These are phyloP conservation scores for Xylaria sp. DNA, from an alignment of 2,329 filamentous ascomycete species.

Conservation along the genomic window DNA sequence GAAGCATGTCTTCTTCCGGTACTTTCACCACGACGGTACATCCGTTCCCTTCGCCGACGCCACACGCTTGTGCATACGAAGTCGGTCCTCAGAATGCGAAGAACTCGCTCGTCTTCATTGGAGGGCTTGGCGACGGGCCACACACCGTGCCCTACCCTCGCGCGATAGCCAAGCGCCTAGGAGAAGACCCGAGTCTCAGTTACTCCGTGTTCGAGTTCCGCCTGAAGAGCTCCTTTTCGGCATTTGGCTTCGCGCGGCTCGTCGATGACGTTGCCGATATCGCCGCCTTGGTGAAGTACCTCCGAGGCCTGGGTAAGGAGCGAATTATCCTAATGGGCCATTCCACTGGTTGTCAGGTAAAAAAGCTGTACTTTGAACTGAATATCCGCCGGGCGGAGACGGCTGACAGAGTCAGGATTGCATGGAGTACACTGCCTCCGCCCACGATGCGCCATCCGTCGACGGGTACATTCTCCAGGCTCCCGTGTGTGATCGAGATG, in stretches of 20 bases:
- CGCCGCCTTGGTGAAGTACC: conserved; percentile 63
- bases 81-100: conserved; percentile 54
- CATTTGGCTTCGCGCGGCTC: conserved; percentile 63
- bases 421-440: conserved; percentile 63
- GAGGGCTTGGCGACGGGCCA: conserved; percentile 76
- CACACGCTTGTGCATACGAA: conserved; percentile 61
- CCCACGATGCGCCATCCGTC: conserved; percentile 61
- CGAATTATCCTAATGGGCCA: conserved; percentile 68
- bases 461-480: conserved; percentile 85
- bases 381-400: background rate
- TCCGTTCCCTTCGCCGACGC: conserved; percentile 56
- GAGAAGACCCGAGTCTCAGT: conserved; percentile 51
- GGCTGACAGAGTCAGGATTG: conserved; percentile 58
- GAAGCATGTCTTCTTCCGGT: conserved; percentile 38
- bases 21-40: conserved; percentile 60
- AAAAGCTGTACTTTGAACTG: conserved; percentile 19
- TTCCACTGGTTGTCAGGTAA: conserved; percentile 68
- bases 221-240: conserved; percentile 64
- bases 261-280: conserved; percentile 66
- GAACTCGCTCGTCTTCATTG: conserved; percentile 76
- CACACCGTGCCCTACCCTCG: conserved; percentile 70
- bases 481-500: conserved; percentile 81
- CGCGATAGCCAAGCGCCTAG: conserved; percentile 58
- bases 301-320: conserved; percentile 61
- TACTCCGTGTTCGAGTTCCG: conserved; percentile 69